Percentiles rank a stretch among this genome's conserved stretches.
These are phyloP conservation scores for Bonia amplexicaulis DNA, from an alignment of 176 grass and related monocot species.

Conservation along the genomic window DNA sequence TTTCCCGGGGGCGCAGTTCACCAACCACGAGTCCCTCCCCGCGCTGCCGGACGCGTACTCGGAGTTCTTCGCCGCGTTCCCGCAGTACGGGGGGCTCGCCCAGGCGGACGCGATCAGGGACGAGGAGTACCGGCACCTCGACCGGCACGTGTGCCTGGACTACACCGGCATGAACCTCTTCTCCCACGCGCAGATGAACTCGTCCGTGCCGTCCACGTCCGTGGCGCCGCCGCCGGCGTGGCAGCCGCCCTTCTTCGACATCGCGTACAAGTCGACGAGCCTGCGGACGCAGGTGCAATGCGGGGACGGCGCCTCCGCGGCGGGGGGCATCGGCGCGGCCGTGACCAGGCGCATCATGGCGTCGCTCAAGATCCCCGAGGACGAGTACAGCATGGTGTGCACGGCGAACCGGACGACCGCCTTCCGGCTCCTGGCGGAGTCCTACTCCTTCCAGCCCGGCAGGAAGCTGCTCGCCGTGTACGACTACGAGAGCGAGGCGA, in stretches of 20 bases:
- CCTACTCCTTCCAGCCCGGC: conserved; percentile 59
- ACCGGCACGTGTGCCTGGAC: conserved; percentile 71
- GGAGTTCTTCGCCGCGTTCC: conserved; percentile 62
- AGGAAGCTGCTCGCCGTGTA: conserved; percentile 62
- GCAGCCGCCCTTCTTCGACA: conserved; percentile 82
- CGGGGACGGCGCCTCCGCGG: background rate
- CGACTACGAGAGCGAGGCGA: conserved; percentile 85
- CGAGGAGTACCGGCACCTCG: conserved; percentile 64
- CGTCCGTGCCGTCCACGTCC: conserved; percentile 40
- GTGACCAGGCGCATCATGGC: conserved; percentile 66
- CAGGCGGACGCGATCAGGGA: conserved; percentile 52
- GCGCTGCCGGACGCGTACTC: conserved; percentile 41
- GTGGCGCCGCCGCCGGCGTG: conserved; percentile 10
- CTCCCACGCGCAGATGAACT: conserved; percentile 83
- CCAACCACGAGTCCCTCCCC: conserved; percentile 86
- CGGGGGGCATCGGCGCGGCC: conserved; percentile 23
- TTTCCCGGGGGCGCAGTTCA: conserved; percentile 51
- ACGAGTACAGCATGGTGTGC: conserved; percentile 89
- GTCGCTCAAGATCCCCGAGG: conserved; percentile 60
- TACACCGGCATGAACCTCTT: conserved; percentile 89
- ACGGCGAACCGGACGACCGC: conserved; percentile 79
- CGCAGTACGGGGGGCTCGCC: conserved; percentile 50
- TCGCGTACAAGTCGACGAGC: conserved; percentile 71
- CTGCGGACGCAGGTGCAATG: conserved; percentile 59
- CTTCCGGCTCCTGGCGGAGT: conserved; percentile 80